Evolutionary conservation across 306 rosid genomes (phyloP), one percentile per base, ranked within the genome.

Genomic region (Styphnolobium japonicum): DNA sequence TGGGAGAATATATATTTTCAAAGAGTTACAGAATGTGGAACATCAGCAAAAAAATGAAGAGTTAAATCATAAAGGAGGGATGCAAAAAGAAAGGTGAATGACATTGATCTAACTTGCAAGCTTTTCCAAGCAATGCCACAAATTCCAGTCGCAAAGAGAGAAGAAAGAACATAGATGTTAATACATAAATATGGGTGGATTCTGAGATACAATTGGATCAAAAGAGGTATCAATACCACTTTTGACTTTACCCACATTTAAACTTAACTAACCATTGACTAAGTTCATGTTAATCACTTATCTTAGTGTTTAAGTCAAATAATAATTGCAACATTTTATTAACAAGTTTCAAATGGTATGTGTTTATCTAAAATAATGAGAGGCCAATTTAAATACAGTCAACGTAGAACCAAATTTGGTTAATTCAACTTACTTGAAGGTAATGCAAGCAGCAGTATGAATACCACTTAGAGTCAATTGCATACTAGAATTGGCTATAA

Each of bases 401-500:
- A 34, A 62, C 22, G 18, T 5, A 6, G 21, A 58, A 69, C 61
- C 71, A 60, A 48, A 58, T 45, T 70, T 71, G 10, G 71, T 71
- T 61, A 27, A 42, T 18, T 34, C 66, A 60, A 36, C 53, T 10
- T 60, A 61, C 46, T 46, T 37, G 0, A 48, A 10, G 57, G 58
- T 49, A 66, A 77, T 51, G 48, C 69, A 52, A 31, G 52, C 39
- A 22, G 11, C 67, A 72, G 23, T 10, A 22, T 23, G 33, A 80
- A 42, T 42, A 66, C 18, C 51, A 73, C 46, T 66, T 43, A 57
- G 23, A 75, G 73, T 69, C 62, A 69, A 61, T 7, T 60, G 10
- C 62, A 61, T 29, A 76, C 64, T 16, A 67, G 42, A 69, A 52
- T 10, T 62, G 67, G 42, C 51, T 48, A 49, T n/a, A 68, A 16